These are phyloP conservation scores for Scenedesmus sp. DNA, from an alignment of 163 green algal species.

Conservation along the genomic window DNA sequence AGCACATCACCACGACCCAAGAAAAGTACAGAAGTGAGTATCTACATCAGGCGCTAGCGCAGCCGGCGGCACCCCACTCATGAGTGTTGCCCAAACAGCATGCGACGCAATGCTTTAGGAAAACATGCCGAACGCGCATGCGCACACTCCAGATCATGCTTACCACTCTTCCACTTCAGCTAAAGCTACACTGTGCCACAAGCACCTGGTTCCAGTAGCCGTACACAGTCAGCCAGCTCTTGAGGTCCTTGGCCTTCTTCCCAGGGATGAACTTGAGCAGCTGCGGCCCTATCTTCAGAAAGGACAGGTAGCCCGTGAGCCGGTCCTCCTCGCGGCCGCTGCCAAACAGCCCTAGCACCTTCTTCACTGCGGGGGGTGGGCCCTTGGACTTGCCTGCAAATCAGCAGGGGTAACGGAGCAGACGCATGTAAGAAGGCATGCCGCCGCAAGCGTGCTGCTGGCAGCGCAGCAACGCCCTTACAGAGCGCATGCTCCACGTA, in stretches of 20 bases:
- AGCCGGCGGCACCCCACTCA: too few relatives aligned
- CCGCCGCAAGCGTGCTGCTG: too few relatives aligned
- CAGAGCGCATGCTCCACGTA: too few relatives aligned
- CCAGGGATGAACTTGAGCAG: slow-evolving; percentile 87
- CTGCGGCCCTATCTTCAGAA: slow-evolving; percentile 97
- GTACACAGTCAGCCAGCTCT: slow-evolving; percentile 96
- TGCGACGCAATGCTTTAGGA: too few relatives aligned
- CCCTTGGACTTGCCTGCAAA: slow-evolving; percentile 78
- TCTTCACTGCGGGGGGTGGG: slow-evolving; percentile 92
- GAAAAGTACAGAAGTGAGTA: too few relatives aligned
- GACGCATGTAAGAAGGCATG: too few relatives aligned
- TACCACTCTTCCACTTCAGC: neutral
- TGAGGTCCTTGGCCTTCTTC: slow-evolving; percentile 89
- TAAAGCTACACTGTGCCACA: neutral
- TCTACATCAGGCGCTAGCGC: too few relatives aligned
- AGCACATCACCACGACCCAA: too few relatives aligned
- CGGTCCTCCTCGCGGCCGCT: slow-evolving; percentile 95
- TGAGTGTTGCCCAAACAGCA: too few relatives aligned
- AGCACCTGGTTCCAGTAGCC: slow-evolving; percentile 90
- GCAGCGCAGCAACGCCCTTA: too few relatives aligned
- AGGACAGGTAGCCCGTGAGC: slow-evolving; percentile 98
- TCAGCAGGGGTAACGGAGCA: neutral
- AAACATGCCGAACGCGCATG: too few relatives aligned
- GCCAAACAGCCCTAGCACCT: slow-evolving; percentile 95
- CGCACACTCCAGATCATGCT: too few relatives aligned